Conservation (phyloP, 495 filamentous ascomycete species). For the Aspergillus sclerotiicarbonarius region DNA sequence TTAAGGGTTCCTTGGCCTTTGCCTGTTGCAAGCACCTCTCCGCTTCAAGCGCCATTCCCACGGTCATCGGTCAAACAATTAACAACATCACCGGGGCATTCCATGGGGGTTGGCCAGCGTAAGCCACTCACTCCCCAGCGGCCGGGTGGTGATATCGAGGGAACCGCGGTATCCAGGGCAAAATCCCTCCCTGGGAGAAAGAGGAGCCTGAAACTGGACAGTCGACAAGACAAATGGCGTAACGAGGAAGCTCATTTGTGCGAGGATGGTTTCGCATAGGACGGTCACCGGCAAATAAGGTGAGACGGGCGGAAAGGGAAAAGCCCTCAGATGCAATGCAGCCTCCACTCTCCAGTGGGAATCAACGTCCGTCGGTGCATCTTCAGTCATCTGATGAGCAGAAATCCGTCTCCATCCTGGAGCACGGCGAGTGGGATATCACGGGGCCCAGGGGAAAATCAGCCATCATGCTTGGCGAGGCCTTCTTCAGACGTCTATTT, state of each 20-base stretch:
- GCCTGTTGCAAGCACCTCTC: background rate
- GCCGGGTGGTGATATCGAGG: constrained; percentile 20
- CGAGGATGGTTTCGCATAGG: background rate
- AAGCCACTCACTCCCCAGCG: constrained; percentile 10
- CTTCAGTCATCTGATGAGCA: constrained; percentile 16
- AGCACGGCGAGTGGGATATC: background rate
- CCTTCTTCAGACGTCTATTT: background rate
- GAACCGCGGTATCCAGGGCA: constrained; percentile 22
- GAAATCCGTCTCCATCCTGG: constrained; percentile 5
- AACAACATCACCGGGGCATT: constrained; percentile 1
- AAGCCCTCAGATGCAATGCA: constrained; percentile 11
- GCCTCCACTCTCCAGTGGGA: constrained; percentile 11
- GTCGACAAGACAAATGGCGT: too few relatives aligned
- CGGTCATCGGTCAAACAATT: background rate
- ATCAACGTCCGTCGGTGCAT: constrained; percentile 4
- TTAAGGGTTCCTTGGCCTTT: background rate
- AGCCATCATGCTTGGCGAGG: background rate
- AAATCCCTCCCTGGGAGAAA: constrained; percentile 8
- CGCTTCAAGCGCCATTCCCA: background rate
- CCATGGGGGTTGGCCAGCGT: constrained; percentile 6
- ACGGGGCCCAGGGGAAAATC: background rate
- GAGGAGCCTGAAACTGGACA: too few relatives aligned
- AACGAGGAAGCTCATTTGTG: background rate
- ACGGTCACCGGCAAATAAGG: constrained; percentile 11
- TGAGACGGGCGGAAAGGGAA: background rate